A percentile compares a stretch with the other conserved stretches of the same genome.
phyloP scores from a whole-genome alignment of 2,329 filamentous ascomycete genomes.

The Arthroderma sp. region DNA sequence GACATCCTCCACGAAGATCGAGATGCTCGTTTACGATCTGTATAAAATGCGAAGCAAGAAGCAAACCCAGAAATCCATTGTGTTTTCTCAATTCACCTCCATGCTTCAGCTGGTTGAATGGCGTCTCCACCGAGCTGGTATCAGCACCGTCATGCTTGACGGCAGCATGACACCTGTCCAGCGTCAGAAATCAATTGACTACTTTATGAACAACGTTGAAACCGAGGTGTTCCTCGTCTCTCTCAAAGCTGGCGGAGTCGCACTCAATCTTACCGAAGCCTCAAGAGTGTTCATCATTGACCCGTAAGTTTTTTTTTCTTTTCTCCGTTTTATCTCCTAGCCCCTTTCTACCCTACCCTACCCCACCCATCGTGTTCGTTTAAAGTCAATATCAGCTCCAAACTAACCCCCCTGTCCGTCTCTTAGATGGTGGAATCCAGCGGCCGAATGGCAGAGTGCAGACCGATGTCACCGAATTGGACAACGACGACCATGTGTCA shows the following conservation, averaged over 20 bases:
- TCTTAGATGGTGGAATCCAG: constrained; percentile 93
- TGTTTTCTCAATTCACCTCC: constrained; percentile 93
- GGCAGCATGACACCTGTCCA: constrained; percentile 93
- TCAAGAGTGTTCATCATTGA: constrained; percentile 93
- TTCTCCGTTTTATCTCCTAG: not conserved
- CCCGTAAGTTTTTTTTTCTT: constrained; percentile 51
- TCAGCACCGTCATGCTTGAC: constrained; percentile 96
- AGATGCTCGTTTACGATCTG: constrained; percentile 86
- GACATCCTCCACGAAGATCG: constrained; percentile 97
- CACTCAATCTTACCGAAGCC: constrained; percentile 87
- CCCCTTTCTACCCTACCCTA: not conserved
- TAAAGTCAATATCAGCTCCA: not conserved
- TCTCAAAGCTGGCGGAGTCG: constrained; percentile 89
- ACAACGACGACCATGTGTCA: constrained; percentile 82
- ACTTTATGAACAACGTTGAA: constrained; percentile 90
- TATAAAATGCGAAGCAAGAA: constrained; percentile 87
- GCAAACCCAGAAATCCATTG: constrained; percentile 88
- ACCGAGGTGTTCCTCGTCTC: constrained; percentile 95
- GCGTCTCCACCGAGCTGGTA: constrained; percentile 89
- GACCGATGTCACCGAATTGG: constrained; percentile 92
- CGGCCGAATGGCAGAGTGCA: constrained; percentile 97
- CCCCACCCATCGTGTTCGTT: constrained; percentile 1
- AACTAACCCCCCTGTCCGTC: not conserved
- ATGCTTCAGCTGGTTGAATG: constrained; percentile 97
- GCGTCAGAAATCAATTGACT: constrained; percentile 82